Evolutionary conservation across 202 grass and related monocot genomes (phyloP).

Genomic region (Bolboschoenoplectus hybrid): DNA sequence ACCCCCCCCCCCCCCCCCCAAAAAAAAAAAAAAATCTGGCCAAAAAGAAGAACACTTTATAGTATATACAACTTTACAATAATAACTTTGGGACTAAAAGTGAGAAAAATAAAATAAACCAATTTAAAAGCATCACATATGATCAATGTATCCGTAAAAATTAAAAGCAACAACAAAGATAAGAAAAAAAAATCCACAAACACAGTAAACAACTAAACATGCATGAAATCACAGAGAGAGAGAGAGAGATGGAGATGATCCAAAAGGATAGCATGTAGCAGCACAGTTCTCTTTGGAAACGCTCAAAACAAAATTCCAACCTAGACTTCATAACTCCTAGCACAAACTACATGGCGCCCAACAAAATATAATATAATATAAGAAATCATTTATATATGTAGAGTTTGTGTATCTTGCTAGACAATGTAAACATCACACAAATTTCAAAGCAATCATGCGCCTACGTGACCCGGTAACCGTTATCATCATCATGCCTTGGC

Average conservation of each 20-base stretch:
- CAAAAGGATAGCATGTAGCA: slow-evolving; percentile 14
- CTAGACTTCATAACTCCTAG: slow-evolving; percentile 42
- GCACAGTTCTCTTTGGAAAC: slow-evolving; percentile 29
- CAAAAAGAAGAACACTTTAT: too few species aligned
- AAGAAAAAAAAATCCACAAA: not conserved
- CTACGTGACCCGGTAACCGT: slow-evolving; percentile 42
- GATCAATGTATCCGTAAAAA: not conserved
- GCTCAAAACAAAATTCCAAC: slow-evolving; percentile 44
- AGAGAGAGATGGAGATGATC: not conserved
- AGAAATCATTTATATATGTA: not conserved
- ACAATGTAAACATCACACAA: slow-evolving; percentile 31
- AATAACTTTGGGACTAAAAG: slow-evolving; percentile 3
- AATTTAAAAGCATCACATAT: not conserved
- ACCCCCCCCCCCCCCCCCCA: not conserved
- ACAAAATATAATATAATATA: slow-evolving; percentile 31
- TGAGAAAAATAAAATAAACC: not conserved
- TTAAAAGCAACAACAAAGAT: slow-evolving; percentile 20
- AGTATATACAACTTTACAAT: not conserved
- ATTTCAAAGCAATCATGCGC: slow-evolving; percentile 43
- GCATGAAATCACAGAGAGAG: slow-evolving; percentile 30
- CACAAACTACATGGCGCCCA: slow-evolving; percentile 35
- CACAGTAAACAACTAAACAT: slow-evolving; percentile 1
- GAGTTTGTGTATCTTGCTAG: not conserved
- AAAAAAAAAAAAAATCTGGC: not conserved
- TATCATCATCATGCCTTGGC: slow-evolving; percentile 45